Evolutionary conservation across 176 grass and related monocot genomes (phyloP).

Genomic region (Guadua angustifolia): DNA sequence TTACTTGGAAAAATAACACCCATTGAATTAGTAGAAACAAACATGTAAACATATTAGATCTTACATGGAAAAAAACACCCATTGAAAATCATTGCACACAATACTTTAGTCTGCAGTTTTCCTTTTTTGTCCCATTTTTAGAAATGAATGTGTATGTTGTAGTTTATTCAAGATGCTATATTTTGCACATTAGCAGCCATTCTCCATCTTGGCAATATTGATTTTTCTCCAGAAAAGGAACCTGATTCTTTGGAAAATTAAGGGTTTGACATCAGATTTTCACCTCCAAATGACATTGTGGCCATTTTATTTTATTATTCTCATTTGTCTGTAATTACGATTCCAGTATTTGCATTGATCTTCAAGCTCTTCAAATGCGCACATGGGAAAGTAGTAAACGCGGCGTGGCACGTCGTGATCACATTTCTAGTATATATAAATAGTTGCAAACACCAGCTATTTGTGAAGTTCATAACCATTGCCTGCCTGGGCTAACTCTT

Average conservation of each 20-base stretch:
- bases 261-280: conserved; percentile 76
- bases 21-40: no score
- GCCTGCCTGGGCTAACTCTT: no score
- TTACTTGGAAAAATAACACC: conserved; percentile 32
- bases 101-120: conserved; percentile 1
- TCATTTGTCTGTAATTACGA: no score
- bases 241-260: conserved; percentile 83
- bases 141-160: conserved; percentile 30
- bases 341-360: neutral
- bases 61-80: no score
- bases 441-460: no score
- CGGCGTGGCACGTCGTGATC: no score
- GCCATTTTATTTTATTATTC: neutral
- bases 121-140: no score
- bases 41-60: no score
- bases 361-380: neutral
- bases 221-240: conserved; percentile 89
- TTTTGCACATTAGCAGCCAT: conserved; percentile 96
- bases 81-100: neutral
- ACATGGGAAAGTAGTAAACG: no score
- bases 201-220: conserved; percentile 99
- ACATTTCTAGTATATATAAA: no score
- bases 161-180: conserved; percentile 76
- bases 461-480: no score
- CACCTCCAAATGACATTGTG: no score